Evolutionary conservation across 306 rosid species (phyloP).

Genomic region (Hylodesmum podocarpum): DNA sequence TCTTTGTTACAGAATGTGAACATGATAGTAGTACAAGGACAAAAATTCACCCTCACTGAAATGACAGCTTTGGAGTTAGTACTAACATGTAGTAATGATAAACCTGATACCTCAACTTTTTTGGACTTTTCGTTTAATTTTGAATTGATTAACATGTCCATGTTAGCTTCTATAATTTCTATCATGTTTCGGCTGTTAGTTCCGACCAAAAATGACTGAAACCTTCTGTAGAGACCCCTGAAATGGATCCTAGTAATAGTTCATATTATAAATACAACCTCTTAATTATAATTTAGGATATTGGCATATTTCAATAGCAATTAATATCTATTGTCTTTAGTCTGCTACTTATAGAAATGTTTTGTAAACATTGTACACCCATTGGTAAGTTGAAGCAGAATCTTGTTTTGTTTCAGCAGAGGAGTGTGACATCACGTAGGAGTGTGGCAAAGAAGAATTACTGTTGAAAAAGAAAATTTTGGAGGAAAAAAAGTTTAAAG

Average conservation of each 20-base stretch:
- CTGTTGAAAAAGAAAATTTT: not conserved
- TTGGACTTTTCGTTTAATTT: not conserved
- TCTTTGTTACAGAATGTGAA: conserved; percentile 18
- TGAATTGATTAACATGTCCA: not conserved
- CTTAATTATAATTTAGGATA: not conserved
- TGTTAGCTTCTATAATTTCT: conserved; percentile 10
- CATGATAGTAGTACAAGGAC: not conserved
- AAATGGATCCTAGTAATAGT: not conserved
- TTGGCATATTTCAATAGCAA: not conserved
- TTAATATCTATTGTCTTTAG: not conserved
- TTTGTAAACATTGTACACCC: not conserved
- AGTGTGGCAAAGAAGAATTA: not conserved
- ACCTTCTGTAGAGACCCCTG: not conserved
- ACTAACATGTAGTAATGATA: not conserved
- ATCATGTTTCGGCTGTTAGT: not conserved
- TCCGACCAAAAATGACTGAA: not conserved
- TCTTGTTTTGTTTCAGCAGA: not conserved
- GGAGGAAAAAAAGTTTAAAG: not conserved
- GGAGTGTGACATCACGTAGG: not conserved
- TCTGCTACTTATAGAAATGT: not conserved
- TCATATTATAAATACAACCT: not conserved
- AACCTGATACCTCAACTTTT: not conserved
- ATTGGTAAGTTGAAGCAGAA: not conserved
- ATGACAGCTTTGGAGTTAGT: conserved; percentile 27
- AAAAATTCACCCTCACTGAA: not conserved